These are phyloP conservation scores for Corchorus capsularis DNA, from an alignment of 345 rosid species.

Conservation along the genomic window DNA sequence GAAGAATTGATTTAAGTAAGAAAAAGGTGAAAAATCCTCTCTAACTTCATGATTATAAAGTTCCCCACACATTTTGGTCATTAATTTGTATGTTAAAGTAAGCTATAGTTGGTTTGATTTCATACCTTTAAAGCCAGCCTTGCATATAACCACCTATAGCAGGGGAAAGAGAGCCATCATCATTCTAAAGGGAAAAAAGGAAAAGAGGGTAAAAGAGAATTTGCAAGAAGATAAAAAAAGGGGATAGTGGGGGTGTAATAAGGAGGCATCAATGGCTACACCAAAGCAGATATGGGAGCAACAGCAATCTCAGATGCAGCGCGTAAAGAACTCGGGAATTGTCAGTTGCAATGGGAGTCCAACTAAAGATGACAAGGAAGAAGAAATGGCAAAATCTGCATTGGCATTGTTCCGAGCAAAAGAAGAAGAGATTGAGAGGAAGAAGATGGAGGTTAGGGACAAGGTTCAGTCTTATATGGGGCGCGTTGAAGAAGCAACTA, in stretches of 20 bases:
- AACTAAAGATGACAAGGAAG: conserved; percentile 56
- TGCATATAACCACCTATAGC: conserved; percentile 28
- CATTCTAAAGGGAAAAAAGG: conserved; percentile 24
- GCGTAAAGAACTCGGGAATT: conserved; percentile 49
- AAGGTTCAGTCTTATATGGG: conserved; percentile 73
- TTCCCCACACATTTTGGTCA: conserved; percentile 27
- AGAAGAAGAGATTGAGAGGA: conserved; percentile 95
- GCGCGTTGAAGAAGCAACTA: conserved; percentile 70
- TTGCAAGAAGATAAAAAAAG: background rate
- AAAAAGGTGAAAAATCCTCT: conserved; percentile 36
- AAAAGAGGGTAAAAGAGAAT: conserved; percentile 19
- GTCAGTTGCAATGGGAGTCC: conserved; percentile 47
- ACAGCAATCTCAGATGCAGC: conserved; percentile 51
- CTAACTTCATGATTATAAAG: conserved; percentile 35
- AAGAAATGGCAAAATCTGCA: conserved; percentile 76
- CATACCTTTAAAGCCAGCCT: conserved; percentile 41
- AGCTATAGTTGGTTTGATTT: conserved; percentile 30
- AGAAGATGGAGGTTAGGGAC: conserved; percentile 70
- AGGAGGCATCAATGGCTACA: conserved; percentile 43
- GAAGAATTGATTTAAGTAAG: conserved; percentile 27
- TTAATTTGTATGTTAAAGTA: conserved; percentile 32
- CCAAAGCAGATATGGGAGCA: conserved; percentile 50
- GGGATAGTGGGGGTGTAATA: background rate
- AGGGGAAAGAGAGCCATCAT: conserved; percentile 42
- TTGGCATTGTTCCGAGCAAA: conserved; percentile 67